Percentiles rank a stretch among this genome's conserved stretches.
These are phyloP conservation scores for Astrocystis sublimbata DNA, from an alignment of 495 filamentous ascomycete genomes.

Conservation along the genomic window DNA sequence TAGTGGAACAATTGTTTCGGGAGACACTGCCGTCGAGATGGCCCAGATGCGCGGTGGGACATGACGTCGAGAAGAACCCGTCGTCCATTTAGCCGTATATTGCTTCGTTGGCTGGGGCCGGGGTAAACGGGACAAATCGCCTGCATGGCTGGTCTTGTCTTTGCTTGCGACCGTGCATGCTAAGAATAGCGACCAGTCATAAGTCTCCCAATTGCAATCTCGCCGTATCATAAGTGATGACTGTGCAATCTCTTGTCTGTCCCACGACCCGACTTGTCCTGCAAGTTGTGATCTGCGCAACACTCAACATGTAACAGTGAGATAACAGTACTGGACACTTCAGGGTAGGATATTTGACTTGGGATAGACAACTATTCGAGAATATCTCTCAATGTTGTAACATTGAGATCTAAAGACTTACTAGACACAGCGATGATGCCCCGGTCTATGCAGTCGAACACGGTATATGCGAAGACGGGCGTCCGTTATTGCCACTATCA, in stretches of 20 bases:
- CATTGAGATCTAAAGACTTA: neutral
- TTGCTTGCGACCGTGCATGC: neutral
- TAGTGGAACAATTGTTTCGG: conserved; percentile 20
- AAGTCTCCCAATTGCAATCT: conserved; percentile 7
- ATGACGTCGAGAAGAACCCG: conserved; percentile 26
- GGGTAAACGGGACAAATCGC: conserved; percentile 28
- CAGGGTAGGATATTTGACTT: too few species aligned
- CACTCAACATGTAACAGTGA: too few species aligned
- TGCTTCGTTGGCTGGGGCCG: conserved; percentile 21
- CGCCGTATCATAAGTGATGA: neutral
- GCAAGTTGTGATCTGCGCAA: too few species aligned
- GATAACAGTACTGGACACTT: too few species aligned
- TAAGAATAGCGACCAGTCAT: conserved; percentile 17
- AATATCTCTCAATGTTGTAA: too few species aligned
- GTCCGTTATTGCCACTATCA: neutral
- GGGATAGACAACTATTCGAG: too few species aligned
- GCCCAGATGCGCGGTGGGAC: conserved; percentile 24
- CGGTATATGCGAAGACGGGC: neutral
- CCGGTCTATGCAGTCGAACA: neutral
- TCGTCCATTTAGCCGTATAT: conserved; percentile 38
- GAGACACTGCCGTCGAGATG: conserved; percentile 22
- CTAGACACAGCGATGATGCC: neutral
- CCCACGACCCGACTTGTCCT: neutral
- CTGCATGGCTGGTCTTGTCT: conserved; percentile 4
- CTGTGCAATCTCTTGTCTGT: neutral